phyloP scores from a whole-genome alignment of 2,329 filamentous ascomycete genomes.

The Alternaria incomplexa region DNA sequence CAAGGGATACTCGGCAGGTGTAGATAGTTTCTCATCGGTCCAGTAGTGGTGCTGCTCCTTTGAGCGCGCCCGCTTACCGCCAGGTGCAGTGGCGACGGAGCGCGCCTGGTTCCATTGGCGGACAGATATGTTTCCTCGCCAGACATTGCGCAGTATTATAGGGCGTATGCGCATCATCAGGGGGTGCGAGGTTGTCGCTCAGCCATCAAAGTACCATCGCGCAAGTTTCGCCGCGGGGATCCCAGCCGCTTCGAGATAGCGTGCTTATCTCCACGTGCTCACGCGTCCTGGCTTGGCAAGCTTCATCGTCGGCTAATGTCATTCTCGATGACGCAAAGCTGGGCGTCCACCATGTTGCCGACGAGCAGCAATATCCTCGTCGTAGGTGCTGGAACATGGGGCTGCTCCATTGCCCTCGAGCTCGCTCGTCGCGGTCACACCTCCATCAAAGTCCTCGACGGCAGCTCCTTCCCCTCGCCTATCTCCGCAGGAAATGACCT shows the following conservation, averaged over 20 bases:
- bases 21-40: constrained; percentile 20
- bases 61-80: neutral
- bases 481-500: constrained; percentile 58
- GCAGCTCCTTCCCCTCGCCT: constrained; percentile 51
- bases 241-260: constrained; percentile 8
- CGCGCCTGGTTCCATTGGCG: constrained; percentile 7
- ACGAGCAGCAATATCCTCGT: constrained; percentile 45
- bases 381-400: constrained; percentile 59
- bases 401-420: constrained; percentile 57
- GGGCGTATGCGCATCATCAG: constrained; percentile 28
- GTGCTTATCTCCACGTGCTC: constrained; percentile 11
- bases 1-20: constrained; percentile 22
- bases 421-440: constrained; percentile 56
- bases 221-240: constrained; percentile 8
- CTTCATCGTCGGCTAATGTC: neutral
- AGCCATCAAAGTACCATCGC: neutral
- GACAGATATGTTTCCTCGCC: neutral
- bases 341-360: constrained; percentile 1
- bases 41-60: constrained; percentile 8
- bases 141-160: constrained; percentile 9
- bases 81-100: constrained; percentile 1
- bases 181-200: constrained; percentile 6
- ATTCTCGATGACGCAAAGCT: neutral
- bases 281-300: constrained; percentile 4
- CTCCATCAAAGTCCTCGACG: constrained; percentile 55